Conservation (phyloP, 2,329 filamentous ascomycete genomes). For the Sodiomyces alkalinus region DNA sequence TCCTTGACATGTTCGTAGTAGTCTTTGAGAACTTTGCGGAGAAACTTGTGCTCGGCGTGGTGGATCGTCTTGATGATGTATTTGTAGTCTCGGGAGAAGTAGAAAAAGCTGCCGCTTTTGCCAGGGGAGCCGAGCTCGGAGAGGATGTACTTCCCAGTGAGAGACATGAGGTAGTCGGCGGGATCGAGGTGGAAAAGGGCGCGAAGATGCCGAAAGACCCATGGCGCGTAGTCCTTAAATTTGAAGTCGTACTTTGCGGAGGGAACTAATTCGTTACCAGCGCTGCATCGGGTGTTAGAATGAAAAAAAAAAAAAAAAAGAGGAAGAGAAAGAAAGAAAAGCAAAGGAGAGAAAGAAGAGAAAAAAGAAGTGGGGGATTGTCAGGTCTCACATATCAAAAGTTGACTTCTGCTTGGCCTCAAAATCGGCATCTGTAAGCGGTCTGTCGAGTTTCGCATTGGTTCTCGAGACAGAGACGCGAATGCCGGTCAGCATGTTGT, state of each 20-base stretch:
- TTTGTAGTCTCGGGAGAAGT: slow-evolving; percentile 98
- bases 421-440: slow-evolving; percentile 84
- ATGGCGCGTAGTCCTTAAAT: slow-evolving; percentile 99
- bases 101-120: slow-evolving; percentile 98
- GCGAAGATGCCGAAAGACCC: slow-evolving; percentile 91
- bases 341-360: too few relatives aligned
- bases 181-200: slow-evolving; percentile 82
- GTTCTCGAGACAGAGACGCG: slow-evolving; percentile 91
- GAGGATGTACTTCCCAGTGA: slow-evolving; percentile 96
- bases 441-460: slow-evolving; percentile 89
- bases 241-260: slow-evolving; percentile 99
- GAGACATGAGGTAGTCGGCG: slow-evolving; percentile 93
- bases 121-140: slow-evolving; percentile 93
- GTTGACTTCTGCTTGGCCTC: slow-evolving; percentile 92
- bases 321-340: slow-evolving; percentile 1
- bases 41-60: slow-evolving; percentile 80
- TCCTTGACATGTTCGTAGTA: slow-evolving; percentile 87
- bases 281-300: slow-evolving; percentile 41
- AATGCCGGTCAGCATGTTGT: slow-evolving; percentile 99
- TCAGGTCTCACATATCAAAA: slow-evolving; percentile 70
- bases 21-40: slow-evolving; percentile 70
- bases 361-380: neutral
- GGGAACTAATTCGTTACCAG: slow-evolving; percentile 90
- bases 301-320: slow-evolving; percentile 5
- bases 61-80: slow-evolving; percentile 99